phyloP scores from a whole-genome alignment of 306 rosid genomes.

The Leucaena leucocephala region DNA sequence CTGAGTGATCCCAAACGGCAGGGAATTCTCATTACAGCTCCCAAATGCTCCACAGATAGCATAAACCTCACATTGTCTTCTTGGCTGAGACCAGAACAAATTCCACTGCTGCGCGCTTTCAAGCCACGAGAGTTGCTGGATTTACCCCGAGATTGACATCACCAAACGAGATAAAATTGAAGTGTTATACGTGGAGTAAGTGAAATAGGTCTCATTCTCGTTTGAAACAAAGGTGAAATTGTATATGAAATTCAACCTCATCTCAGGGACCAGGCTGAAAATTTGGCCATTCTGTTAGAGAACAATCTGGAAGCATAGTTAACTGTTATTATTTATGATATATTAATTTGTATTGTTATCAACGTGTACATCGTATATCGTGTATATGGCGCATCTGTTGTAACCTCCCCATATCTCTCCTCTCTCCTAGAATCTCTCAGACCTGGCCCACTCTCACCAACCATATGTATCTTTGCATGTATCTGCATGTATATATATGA shows the following conservation, averaged over 20 bases:
- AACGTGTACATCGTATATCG: too few species aligned
- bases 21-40: slow-evolving; percentile 35
- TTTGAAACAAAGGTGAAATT: slow-evolving; percentile 38
- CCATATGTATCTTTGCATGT: too few species aligned
- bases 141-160: slow-evolving; percentile 48
- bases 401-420: too few species aligned
- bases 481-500: too few species aligned
- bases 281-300: slow-evolving; percentile 42
- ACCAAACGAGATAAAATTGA: slow-evolving; percentile 14
- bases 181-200: slow-evolving; percentile 27
- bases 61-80: slow-evolving; percentile 48
- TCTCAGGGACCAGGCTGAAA: slow-evolving; percentile 52
- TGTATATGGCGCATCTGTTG: too few species aligned
- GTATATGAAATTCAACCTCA: slow-evolving; percentile 36
- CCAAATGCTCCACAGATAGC: slow-evolving; percentile 58
- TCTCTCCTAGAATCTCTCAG: too few species aligned
- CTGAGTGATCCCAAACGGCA: slow-evolving; percentile 42
- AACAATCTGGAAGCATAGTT: too few species aligned
- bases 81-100: slow-evolving; percentile 47
- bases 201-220: slow-evolving; percentile 48
- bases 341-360: too few species aligned
- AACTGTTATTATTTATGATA: too few species aligned
- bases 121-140: slow-evolving; percentile 35
- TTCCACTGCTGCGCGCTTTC: slow-evolving; percentile 14
- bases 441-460: too few species aligned